These are phyloP conservation scores for Xylaria sp. DNA, from an alignment of 2,329 filamentous ascomycete genomes.

Conservation along the genomic window DNA sequence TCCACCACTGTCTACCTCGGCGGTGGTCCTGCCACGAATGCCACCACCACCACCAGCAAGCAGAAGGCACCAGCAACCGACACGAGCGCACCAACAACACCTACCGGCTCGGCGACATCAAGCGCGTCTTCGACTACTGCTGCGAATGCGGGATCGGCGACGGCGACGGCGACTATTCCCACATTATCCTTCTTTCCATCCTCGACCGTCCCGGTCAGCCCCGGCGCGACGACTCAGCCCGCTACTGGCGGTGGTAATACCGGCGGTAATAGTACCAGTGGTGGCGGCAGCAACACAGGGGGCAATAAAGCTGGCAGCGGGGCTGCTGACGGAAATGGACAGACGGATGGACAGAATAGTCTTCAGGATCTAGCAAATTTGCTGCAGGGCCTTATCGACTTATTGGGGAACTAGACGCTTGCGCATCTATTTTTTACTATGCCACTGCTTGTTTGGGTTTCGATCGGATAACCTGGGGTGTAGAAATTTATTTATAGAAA, in stretches of 20 bases:
- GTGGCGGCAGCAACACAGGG: neutral
- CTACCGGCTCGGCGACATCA: neutral
- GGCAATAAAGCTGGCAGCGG: conserved; percentile 1
- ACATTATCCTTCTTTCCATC: conserved; percentile 29
- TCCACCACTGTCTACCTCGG: conserved; percentile 20
- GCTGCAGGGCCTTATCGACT: conserved; percentile 18
- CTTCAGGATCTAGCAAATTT: conserved; percentile 14
- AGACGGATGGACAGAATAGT: neutral
- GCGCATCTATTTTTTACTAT: neutral
- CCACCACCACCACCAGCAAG: neutral
- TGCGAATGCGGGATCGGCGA: conserved; percentile 4
- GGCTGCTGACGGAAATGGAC: neutral
- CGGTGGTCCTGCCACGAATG: neutral
- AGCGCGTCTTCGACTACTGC: neutral
- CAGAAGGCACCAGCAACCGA: neutral
- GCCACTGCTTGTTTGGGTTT: too few species aligned
- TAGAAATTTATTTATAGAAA: too few species aligned
- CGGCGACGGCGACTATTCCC: conserved; percentile 25
- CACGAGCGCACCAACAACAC: neutral
- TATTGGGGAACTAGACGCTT: conserved; percentile 18
- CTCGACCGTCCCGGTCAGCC: conserved; percentile 20
- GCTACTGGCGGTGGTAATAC: neutral
- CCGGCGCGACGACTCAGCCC: conserved; percentile 10
- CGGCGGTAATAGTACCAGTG: neutral
- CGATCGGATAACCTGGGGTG: too few species aligned